Evolutionary conservation across 441 rosid species (phyloP).

Genomic region (Populus tomentosa): DNA sequence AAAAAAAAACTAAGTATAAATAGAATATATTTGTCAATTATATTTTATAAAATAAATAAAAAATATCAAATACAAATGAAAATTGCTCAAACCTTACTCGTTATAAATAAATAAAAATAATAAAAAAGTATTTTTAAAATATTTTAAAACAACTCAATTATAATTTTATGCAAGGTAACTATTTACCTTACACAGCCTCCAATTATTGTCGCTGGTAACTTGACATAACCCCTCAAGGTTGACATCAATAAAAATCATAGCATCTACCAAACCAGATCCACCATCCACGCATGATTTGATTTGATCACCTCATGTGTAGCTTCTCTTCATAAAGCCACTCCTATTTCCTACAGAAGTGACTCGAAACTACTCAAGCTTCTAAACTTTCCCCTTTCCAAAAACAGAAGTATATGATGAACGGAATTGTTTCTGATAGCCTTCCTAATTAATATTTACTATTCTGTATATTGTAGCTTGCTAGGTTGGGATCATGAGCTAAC

Average conservation of each 20-base stretch:
- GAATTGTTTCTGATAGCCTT: not conserved
- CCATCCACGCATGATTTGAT: not conserved
- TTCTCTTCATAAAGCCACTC: not conserved
- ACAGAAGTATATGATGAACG: not conserved
- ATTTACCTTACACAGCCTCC: too few relatives aligned
- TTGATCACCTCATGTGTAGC: not conserved
- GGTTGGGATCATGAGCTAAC: not conserved
- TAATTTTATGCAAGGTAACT: too few relatives aligned
- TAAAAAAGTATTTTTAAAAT: too few relatives aligned
- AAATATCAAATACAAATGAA: too few relatives aligned
- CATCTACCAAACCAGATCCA: not conserved
- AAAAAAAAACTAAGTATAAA: too few relatives aligned
- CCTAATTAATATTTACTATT: not conserved
- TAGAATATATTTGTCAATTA: too few relatives aligned
- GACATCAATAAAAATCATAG: not conserved
- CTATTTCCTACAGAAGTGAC: not conserved
- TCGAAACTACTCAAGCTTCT: not conserved
- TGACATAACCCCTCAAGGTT: not conserved
- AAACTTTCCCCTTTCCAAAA: not conserved
- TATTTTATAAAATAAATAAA: too few relatives aligned
- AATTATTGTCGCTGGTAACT: not conserved
- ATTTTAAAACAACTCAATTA: too few relatives aligned
- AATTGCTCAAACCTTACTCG: too few relatives aligned
- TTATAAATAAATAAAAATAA: too few relatives aligned
- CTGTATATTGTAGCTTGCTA: not conserved